These are phyloP conservation scores for Aspergillus ustus DNA, from an alignment of 2,329 filamentous ascomycete genomes.

Conservation along the genomic window DNA sequence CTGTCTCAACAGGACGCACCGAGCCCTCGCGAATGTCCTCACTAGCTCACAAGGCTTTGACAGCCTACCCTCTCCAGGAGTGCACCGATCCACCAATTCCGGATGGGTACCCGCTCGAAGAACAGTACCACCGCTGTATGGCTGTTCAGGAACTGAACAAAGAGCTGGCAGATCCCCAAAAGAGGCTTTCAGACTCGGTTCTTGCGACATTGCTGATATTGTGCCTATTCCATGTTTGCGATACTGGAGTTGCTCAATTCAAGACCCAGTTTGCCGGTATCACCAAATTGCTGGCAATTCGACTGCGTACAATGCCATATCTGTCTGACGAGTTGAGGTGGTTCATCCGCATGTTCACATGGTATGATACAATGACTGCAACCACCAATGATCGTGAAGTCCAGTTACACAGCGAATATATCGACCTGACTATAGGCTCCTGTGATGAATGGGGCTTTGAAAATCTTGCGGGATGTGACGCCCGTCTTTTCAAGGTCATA, in stretches of 20 bases:
- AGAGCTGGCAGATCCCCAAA: slow-evolving; percentile 76
- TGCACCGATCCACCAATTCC: slow-evolving; percentile 48
- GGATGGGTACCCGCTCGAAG: slow-evolving; percentile 71
- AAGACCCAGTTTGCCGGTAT: slow-evolving; percentile 92
- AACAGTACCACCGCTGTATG: slow-evolving; percentile 81
- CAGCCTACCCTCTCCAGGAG: slow-evolving; percentile 42
- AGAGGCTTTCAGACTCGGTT: slow-evolving; percentile 82
- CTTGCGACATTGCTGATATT: slow-evolving; percentile 85
- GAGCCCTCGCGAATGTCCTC: slow-evolving; percentile 55
- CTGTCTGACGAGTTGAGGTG: slow-evolving; percentile 72
- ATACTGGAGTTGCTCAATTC: slow-evolving; percentile 91
- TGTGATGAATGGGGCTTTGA: slow-evolving; percentile 75
- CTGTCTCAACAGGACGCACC: slow-evolving; percentile 58
- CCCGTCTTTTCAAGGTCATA: slow-evolving; percentile 83
- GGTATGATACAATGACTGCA: slow-evolving; percentile 90
- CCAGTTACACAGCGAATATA: slow-evolving; percentile 68
- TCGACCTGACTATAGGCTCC: slow-evolving; percentile 67
- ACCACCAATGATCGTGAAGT: slow-evolving; percentile 91
- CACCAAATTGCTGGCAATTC: slow-evolving; percentile 82
- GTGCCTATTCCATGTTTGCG: slow-evolving; percentile 91
- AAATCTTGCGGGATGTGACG: slow-evolving; percentile 86
- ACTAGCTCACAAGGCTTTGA: slow-evolving; percentile 50
- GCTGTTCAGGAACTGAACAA: slow-evolving; percentile 83
- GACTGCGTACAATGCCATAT: slow-evolving; percentile 64
- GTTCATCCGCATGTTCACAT: slow-evolving; percentile 92